Base-by-base conservation (phyloP, 345 rosid species). In the Gossypioides kirkii region DNA sequence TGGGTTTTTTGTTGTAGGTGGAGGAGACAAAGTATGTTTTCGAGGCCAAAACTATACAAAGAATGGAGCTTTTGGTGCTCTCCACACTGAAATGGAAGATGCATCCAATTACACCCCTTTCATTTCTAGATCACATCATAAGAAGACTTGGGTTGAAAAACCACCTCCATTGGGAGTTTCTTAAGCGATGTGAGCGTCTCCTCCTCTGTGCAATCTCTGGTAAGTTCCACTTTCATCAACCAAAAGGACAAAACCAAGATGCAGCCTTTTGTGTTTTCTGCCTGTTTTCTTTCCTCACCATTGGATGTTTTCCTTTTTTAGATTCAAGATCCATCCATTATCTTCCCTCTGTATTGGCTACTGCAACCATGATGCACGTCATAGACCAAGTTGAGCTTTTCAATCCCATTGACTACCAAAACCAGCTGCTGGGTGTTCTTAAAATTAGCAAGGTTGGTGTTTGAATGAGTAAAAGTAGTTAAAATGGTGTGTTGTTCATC, bases 61-160 rank as follows among this genome's bases (percentile, higher is more conserved):
- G 91, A 84, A 95, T 95, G 98, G 99, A 95, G 89, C 71, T 95
- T n/a, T 73, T 95, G 85, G 82, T 95, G 50, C 89, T 95, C 6
- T 91, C 99, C 10, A 80, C 96, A 9, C 91, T 95, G 13, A 55
- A 83, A 68, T 95, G 99, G 99, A 87, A 82, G 85, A 95, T 95
- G 99, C 91, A 89, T 80, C 98, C 89, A 11, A 77, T 91, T 46
- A 90, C 99, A 25, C 91, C 98, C 22, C 75, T 90, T 47, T 91
- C 99, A 20, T 95, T 95, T 63, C 43, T 93, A 17, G 95, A 96
- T 80, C 89, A 88, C 77, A 80, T 93, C 43, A 69, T 88, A 7
- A 77, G 93, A 74, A 85, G 98, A 86, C 83, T 96, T 4, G 93
- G 97, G 0, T 79, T 93, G 16, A 86, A 81, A 73, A 80, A 73